phyloP scores from a whole-genome alignment of 768 basidiomycete genomes.

The Boletus pseudo-olivaceus region DNA sequence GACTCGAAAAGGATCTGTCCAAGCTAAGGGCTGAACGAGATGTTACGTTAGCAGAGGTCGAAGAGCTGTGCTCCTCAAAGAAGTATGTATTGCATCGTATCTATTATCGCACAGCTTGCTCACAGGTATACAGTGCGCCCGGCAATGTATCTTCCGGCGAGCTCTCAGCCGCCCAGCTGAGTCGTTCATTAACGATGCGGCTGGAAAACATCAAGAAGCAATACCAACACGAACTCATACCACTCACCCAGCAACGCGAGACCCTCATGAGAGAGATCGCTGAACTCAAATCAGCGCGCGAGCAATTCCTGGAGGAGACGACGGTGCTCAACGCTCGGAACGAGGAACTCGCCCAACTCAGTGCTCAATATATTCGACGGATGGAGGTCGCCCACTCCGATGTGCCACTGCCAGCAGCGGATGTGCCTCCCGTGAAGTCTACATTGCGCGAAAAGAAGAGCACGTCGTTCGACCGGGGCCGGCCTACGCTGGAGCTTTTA shows the following conservation, averaged over 20 bases:
- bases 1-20: constrained; percentile 81
- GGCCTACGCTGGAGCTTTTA: constrained; percentile 9
- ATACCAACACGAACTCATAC: constrained; percentile 83
- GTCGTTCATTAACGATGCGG: constrained; percentile 76
- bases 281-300: constrained; percentile 83
- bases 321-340: constrained; percentile 87
- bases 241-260: constrained; percentile 80
- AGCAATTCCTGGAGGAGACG: constrained; percentile 88
- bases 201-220: constrained; percentile 84
- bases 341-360: constrained; percentile 87
- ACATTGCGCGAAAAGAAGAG: constrained; percentile 24
- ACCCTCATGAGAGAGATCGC: constrained; percentile 72
- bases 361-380: constrained; percentile 75
- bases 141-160: constrained; percentile 29
- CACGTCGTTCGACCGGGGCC: constrained; percentile 28
- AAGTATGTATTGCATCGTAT: constrained; percentile 44
- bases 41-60: constrained; percentile 88
- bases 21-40: constrained; percentile 88
- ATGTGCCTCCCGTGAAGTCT: constrained; percentile 3
- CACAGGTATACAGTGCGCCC: constrained; percentile 22
- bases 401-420: constrained; percentile 7
- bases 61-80: constrained; percentile 76
- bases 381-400: constrained; percentile 47
- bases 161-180: constrained; percentile 42
- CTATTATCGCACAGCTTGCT: constrained; percentile 20